A percentile compares a stretch with the other conserved stretches of the same genome.
phyloP scores from a whole-genome alignment of 179 eudicot species.

The Silene coronaria region DNA sequence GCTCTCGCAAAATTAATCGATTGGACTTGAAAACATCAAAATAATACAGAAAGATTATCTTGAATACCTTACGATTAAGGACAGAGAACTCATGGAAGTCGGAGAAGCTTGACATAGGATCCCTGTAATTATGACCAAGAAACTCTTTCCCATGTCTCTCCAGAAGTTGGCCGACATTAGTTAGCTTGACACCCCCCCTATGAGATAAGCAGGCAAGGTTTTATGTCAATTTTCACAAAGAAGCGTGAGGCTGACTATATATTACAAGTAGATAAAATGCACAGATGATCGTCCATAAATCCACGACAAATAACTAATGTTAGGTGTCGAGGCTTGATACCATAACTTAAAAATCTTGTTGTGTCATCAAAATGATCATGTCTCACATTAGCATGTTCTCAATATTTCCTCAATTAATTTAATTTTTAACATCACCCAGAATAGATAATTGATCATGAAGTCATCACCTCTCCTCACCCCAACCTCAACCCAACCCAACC shows the following conservation, averaged over 20 bases:
- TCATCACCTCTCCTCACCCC: too few species aligned
- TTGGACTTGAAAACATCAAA: background rate
- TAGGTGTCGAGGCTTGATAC: background rate
- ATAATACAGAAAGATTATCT: background rate
- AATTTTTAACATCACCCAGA: too few species aligned
- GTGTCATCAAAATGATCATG: background rate
- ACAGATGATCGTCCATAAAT: background rate
- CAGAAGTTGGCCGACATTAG: conserved; percentile 71
- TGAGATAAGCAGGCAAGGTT: conserved; percentile 7
- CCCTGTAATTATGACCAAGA: conserved; percentile 57
- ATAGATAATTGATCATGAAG: too few species aligned
- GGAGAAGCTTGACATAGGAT: conserved; percentile 75
- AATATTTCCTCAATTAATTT: too few species aligned
- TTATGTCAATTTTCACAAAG: background rate
- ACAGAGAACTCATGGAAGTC: conserved; percentile 79
- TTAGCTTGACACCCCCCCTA: conserved; percentile 49
- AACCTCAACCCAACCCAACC: too few species aligned
- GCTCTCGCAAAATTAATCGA: too few species aligned
- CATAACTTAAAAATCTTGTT: background rate
- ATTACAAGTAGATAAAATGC: background rate
- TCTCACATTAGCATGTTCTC: too few species aligned
- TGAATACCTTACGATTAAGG: conserved; percentile 65
- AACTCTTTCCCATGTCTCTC: conserved; percentile 65
- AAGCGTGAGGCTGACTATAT: background rate
- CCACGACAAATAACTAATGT: background rate